Conservation (phyloP, 2,329 filamentous ascomycete species). For the Tolypocladium tundrense region DNA sequence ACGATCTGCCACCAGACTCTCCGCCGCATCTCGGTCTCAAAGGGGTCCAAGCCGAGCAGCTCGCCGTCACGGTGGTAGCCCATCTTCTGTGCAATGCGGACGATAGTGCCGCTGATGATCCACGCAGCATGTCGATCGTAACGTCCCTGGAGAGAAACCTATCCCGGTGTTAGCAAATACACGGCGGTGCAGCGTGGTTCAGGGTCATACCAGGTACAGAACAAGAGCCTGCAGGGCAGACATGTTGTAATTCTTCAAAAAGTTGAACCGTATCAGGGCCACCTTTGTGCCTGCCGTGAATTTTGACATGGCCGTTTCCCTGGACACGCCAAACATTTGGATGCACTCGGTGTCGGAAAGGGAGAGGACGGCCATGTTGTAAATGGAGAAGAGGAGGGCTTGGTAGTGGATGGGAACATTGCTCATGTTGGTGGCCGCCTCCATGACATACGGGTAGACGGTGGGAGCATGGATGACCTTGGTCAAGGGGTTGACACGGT, state of each 20-base stretch:
- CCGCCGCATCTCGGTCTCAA: constrained; percentile 58
- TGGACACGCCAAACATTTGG: constrained; percentile 38
- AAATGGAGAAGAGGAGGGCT: constrained; percentile 55
- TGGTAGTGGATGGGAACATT: constrained; percentile 48
- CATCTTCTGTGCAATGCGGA: constrained; percentile 58
- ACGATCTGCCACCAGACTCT: constrained; percentile 58
- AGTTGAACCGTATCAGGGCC: constrained; percentile 40
- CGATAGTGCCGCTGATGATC: constrained; percentile 49
- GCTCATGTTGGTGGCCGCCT: constrained; percentile 46
- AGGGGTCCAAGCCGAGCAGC: constrained; percentile 43
- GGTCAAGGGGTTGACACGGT: constrained; percentile 64
- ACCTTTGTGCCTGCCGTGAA: constrained; percentile 42
- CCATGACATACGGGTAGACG: constrained; percentile 53
- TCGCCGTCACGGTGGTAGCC: constrained; percentile 55
- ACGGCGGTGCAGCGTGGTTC: no score
- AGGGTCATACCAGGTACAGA: constrained; percentile 39
- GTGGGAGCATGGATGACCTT: constrained; percentile 66
- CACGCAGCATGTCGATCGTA: constrained; percentile 50
- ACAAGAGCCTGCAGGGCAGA: constrained; percentile 48
- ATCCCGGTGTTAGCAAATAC: neutral
- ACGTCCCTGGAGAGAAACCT: constrained; percentile 47
- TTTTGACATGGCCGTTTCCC: constrained; percentile 37
- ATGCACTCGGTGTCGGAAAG: constrained; percentile 45
- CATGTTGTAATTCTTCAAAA: constrained; percentile 49
- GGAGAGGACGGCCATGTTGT: constrained; percentile 48